Evolutionary conservation across 257 asterid species (phyloP).

Genomic region (Scutellaria galericulata): DNA sequence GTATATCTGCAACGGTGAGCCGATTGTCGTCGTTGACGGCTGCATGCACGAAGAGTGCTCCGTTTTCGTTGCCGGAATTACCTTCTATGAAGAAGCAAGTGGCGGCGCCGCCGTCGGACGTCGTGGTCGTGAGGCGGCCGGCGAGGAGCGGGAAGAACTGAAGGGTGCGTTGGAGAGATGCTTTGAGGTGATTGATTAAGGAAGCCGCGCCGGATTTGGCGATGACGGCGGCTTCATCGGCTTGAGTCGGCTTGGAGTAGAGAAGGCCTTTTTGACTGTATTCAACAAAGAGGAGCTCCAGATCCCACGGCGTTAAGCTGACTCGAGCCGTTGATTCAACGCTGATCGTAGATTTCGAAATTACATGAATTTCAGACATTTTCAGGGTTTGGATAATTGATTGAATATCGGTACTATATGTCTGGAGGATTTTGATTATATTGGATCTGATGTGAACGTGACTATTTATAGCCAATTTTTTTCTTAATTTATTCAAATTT

Average conservation of each 20-base stretch:
- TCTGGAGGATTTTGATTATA: no score
- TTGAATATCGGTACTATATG: no score
- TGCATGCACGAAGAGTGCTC: slow-evolving; percentile 46
- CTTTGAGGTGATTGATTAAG: slow-evolving; percentile 44
- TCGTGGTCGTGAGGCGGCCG: slow-evolving; percentile 43
- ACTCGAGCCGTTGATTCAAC: slow-evolving; percentile 26
- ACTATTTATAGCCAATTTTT: no score
- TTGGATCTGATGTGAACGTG: no score
- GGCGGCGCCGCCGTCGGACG: slow-evolving; percentile 23
- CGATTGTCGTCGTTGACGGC: background rate
- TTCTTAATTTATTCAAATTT: no score
- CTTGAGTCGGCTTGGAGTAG: slow-evolving; percentile 30
- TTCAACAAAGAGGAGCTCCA: slow-evolving; percentile 40
- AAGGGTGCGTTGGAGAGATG: slow-evolving; percentile 43
- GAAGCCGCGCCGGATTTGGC: background rate
- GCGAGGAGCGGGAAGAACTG: slow-evolving; percentile 47
- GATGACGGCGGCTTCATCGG: slow-evolving; percentile 19
- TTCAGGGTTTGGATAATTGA: no score
- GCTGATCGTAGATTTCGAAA: slow-evolving; percentile 31
- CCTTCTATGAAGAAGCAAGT: slow-evolving; percentile 39
- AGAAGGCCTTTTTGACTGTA: slow-evolving; percentile 50
- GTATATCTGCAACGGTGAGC: slow-evolving; percentile 37
- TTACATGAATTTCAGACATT: background rate
- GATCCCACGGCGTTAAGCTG: slow-evolving; percentile 43
- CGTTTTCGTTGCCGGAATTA: slow-evolving; percentile 25